These are phyloP conservation scores for Trypanosoma boissoni DNA, from an alignment of 208 protist species.

Conservation along the genomic window DNA sequence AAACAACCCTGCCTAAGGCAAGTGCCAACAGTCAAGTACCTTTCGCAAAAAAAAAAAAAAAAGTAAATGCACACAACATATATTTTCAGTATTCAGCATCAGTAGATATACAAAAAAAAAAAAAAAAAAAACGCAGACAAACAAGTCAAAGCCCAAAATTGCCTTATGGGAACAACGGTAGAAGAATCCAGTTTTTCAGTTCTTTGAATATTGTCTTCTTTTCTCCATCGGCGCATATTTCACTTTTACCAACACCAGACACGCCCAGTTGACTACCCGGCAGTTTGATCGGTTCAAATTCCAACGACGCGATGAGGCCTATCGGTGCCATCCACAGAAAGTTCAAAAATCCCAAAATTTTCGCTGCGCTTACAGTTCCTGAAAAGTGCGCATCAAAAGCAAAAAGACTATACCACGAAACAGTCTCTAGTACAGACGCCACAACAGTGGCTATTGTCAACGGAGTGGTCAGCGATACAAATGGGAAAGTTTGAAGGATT, in stretches of 20 bases:
- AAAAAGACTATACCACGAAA: slow-evolving; percentile 45
- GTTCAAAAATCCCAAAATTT: slow-evolving; percentile 42
- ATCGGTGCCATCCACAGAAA: slow-evolving; percentile 63
- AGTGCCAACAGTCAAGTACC: too few relatives aligned
- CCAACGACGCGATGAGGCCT: slow-evolving; percentile 41
- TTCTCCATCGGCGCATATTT: background rate
- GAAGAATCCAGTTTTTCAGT: too few relatives aligned
- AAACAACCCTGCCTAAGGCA: too few relatives aligned
- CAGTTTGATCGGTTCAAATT: slow-evolving; percentile 47
- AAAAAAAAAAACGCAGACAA: too few relatives aligned
- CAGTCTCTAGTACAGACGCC: slow-evolving; percentile 33
- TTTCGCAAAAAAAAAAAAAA: too few relatives aligned
- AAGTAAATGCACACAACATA: too few relatives aligned
- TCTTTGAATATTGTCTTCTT: slow-evolving; percentile 1
- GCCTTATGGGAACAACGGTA: too few relatives aligned
- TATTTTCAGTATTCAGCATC: too few relatives aligned
- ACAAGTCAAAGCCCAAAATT: too few relatives aligned
- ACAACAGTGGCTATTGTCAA: slow-evolving; percentile 29
- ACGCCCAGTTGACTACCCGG: slow-evolving; percentile 21
- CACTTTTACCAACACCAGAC: background rate
- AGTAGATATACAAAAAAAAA: slow-evolving; percentile 8
- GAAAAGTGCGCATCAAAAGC: background rate
- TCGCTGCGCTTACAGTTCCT: background rate
- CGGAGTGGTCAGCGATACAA: slow-evolving; percentile 27
- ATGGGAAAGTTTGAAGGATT: slow-evolving; percentile 45